A percentile compares a stretch with the other conserved stretches of the same genome.
Evolutionary conservation across 352 stramenopile genomes (phyloP).

Genomic region (Hyaloperonospora brassicae): DNA sequence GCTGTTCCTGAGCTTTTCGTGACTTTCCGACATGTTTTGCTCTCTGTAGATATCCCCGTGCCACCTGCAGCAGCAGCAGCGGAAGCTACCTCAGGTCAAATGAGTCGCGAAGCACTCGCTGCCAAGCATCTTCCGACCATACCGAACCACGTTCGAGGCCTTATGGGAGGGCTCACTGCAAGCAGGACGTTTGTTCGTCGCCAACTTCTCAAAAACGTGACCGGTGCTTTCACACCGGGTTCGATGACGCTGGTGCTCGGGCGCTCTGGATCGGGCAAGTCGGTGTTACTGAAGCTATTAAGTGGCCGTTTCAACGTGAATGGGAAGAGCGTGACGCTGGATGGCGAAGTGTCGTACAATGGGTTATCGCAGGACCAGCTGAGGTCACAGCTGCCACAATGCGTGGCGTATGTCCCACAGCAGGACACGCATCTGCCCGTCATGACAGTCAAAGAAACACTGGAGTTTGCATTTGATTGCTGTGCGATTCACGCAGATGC

Average conservation of each 20-base stretch:
- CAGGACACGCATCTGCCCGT: conserved; percentile 75
- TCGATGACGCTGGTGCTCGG: conserved; percentile 48
- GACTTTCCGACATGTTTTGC: conserved; percentile 31
- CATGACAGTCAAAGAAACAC: conserved; percentile 89
- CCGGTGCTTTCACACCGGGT: conserved; percentile 30
- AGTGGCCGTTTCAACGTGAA: conserved; percentile 25
- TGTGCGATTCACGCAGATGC: conserved; percentile 29
- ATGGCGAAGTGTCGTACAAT: conserved; percentile 41
- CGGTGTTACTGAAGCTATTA: conserved; percentile 38
- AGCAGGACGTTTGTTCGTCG: conserved; percentile 36
- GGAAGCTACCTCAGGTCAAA: conserved; percentile 20
- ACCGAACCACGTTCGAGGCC: conserved; percentile 37
- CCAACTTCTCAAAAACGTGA: conserved; percentile 39
- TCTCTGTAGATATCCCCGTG: conserved; percentile 22
- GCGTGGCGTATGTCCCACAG: conserved; percentile 39
- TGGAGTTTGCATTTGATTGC: conserved; percentile 88
- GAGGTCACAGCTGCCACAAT: conserved; percentile 29
- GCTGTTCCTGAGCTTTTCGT: conserved; percentile 27
- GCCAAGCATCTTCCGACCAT: conserved; percentile 46
- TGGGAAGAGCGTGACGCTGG: conserved; percentile 13
- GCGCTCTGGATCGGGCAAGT: conserved; percentile 42
- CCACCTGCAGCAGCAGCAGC: conserved; percentile 19
- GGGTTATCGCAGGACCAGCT: conserved; percentile 26
- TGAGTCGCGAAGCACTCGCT: conserved; percentile 21
- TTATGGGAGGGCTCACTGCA: conserved; percentile 25